A percentile compares a stretch with the other conserved stretches of the same genome.
phyloP scores from a whole-genome alignment of 345 rosid species.

The Kernera saxatilis region DNA sequence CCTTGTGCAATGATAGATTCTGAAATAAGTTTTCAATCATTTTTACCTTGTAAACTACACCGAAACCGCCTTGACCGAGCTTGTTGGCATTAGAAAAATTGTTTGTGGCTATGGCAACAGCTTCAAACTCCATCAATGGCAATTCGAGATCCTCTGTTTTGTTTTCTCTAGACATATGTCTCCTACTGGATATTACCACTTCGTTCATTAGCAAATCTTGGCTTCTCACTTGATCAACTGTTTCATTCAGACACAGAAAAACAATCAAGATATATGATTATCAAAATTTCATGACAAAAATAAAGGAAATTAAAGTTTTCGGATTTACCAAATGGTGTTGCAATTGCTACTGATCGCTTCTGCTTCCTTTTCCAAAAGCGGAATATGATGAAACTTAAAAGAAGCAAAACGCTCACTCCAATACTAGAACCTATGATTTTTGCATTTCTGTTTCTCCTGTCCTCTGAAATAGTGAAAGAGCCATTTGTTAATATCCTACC shows the following conservation, averaged over 20 bases:
- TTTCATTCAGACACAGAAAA: neutral
- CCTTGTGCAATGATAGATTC: neutral
- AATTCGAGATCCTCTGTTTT: constrained; percentile 14
- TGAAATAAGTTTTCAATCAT: neutral
- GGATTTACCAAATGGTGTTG: constrained; percentile 13
- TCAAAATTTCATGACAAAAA: neutral
- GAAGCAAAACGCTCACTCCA: constrained; percentile 40
- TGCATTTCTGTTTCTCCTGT: constrained; percentile 18
- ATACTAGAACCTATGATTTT: constrained; percentile 43
- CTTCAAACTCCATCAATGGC: constrained; percentile 25
- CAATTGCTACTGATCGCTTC: constrained; percentile 1
- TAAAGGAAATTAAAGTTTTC: neutral
- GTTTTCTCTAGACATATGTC: constrained; percentile 34
- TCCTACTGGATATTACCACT: constrained; percentile 55
- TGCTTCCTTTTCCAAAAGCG: constrained; percentile 51
- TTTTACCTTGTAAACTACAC: constrained; percentile 74
- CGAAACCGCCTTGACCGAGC: constrained; percentile 56
- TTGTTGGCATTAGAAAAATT: constrained; percentile 11
- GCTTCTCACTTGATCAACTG: constrained; percentile 54
- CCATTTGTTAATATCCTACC: neutral
- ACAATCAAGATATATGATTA: neutral
- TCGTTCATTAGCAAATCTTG: constrained; percentile 57
- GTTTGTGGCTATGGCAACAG: constrained; percentile 11
- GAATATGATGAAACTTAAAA: constrained; percentile 32
- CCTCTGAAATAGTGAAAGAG: constrained; percentile 34